Evolutionary conservation across 371 early-diverging fungal genomes (phyloP).

Genomic region (Mucor plumbeus): DNA sequence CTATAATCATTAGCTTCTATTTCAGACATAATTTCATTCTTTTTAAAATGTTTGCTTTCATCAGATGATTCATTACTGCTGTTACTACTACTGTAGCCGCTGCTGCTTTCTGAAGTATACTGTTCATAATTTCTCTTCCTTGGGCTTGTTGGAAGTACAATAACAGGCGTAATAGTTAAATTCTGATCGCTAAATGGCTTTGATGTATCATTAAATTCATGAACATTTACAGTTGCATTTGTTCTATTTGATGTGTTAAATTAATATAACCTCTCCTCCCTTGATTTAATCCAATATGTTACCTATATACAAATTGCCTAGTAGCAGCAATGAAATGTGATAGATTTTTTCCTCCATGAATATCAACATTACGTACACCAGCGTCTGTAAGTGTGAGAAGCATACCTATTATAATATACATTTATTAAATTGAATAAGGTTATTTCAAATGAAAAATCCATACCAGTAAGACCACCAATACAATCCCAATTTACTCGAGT

Average conservation of each 20-base stretch:
- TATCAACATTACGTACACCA: slow-evolving; percentile 60
- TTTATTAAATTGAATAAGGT: background rate
- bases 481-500: slow-evolving; percentile 82
- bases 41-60: background rate
- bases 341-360: slow-evolving; percentile 81
- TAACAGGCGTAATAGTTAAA: slow-evolving; percentile 67
- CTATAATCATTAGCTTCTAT: slow-evolving; percentile 38
- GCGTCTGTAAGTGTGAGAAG: slow-evolving; percentile 87
- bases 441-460: background rate
- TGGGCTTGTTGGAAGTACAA: slow-evolving; percentile 50
- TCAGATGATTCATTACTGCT: background rate
- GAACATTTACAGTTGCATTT: slow-evolving; percentile 44
- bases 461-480: slow-evolving; percentile 91
- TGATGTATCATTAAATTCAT: slow-evolving; percentile 47
- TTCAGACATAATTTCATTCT: background rate
- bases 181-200: slow-evolving; percentile 65
- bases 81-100: background rate
- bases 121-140: slow-evolving; percentile 22
- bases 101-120: background rate
- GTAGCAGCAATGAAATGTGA: slow-evolving; percentile 83
- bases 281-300: background rate
- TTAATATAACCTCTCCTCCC: background rate
- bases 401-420: slow-evolving; percentile 67
- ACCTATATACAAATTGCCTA: slow-evolving; percentile 75
- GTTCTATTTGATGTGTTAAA: slow-evolving; percentile 37